Conservation (phyloP, 805 yeast species). For the Teunomyces atbi region DNA sequence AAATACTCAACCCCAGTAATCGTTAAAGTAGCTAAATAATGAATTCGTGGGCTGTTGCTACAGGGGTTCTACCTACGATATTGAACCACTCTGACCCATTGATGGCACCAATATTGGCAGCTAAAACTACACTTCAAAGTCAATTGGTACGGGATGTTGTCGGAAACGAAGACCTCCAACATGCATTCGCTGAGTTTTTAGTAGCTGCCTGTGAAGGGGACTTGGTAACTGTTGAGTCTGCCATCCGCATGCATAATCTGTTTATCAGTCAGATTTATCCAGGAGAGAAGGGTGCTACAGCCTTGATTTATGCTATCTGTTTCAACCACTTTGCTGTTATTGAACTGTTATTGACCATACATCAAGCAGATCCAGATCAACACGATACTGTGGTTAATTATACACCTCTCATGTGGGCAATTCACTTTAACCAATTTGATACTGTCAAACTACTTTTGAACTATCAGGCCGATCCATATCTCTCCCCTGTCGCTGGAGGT, state of each 20-base stretch:
- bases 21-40: neutral
- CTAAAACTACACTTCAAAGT: conserved; percentile 23
- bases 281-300: conserved; percentile 27
- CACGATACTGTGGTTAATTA: conserved; percentile 48
- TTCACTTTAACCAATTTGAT: conserved; percentile 55
- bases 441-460: conserved; percentile 58
- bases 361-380: conserved; percentile 48
- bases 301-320: conserved; percentile 52
- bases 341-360: conserved; percentile 43
- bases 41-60: conserved; percentile 1
- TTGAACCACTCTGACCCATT: conserved; percentile 26
- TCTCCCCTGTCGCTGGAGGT: conserved; percentile 29
- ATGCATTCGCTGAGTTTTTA: conserved; percentile 22
- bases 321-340: conserved; percentile 49
- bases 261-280: conserved; percentile 20
- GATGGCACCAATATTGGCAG: conserved; percentile 22
- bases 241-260: conserved; percentile 19
- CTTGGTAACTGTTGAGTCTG: conserved; percentile 30
- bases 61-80: neutral
- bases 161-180: neutral
- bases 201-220: conserved; percentile 39
- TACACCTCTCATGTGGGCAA: conserved; percentile 87
- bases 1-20: neutral
- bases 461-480: conserved; percentile 61
- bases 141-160: neutral